These are phyloP conservation scores for Pistacia integerrima DNA, from an alignment of 345 rosid species.

Conservation along the genomic window DNA sequence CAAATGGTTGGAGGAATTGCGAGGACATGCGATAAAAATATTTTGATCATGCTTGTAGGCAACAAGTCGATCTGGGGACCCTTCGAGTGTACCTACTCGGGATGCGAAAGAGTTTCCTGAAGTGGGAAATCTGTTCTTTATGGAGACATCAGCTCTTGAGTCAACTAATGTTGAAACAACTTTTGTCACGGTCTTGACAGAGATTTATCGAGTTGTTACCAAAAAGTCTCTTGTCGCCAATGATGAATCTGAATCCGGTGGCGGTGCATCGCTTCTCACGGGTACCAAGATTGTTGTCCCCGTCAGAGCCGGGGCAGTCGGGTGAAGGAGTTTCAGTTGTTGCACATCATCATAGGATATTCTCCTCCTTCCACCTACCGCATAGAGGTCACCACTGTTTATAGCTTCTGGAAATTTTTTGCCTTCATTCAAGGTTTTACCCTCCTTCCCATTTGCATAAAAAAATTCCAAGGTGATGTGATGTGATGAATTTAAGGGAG, in stretches of 20 bases:
- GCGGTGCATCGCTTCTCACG: slow-evolving; percentile 49
- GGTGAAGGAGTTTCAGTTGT: slow-evolving; percentile 31
- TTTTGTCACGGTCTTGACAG: slow-evolving; percentile 53
- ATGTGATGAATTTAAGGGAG: not conserved
- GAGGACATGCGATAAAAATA: slow-evolving; percentile 66
- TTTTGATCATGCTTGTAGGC: slow-evolving; percentile 60
- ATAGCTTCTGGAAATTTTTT: slow-evolving; percentile 18
- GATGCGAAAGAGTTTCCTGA: slow-evolving; percentile 66
- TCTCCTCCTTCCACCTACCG: not conserved
- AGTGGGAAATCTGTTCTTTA: slow-evolving; percentile 54
- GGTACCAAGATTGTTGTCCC: slow-evolving; percentile 49
- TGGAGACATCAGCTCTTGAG: slow-evolving; percentile 72
- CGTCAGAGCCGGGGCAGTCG: too few relatives aligned
- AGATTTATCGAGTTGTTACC: slow-evolving; percentile 55
- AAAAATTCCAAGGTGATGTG: not conserved
- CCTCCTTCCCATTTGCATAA: not conserved
- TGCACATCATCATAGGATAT: slow-evolving; percentile 36
- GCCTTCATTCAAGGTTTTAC: not conserved
- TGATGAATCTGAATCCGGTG: slow-evolving; percentile 50
- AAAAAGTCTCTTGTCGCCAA: slow-evolving; percentile 56
- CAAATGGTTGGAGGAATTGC: slow-evolving; percentile 60
- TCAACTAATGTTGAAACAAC: slow-evolving; percentile 62
- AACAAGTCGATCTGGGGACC: slow-evolving; percentile 57
- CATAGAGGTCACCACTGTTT: not conserved
- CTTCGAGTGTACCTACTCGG: slow-evolving; percentile 54